Percentiles rank a stretch among this genome's conserved stretches.
phyloP scores from a whole-genome alignment of 2,329 filamentous ascomycete genomes.

The Sporothrix sp. region DNA sequence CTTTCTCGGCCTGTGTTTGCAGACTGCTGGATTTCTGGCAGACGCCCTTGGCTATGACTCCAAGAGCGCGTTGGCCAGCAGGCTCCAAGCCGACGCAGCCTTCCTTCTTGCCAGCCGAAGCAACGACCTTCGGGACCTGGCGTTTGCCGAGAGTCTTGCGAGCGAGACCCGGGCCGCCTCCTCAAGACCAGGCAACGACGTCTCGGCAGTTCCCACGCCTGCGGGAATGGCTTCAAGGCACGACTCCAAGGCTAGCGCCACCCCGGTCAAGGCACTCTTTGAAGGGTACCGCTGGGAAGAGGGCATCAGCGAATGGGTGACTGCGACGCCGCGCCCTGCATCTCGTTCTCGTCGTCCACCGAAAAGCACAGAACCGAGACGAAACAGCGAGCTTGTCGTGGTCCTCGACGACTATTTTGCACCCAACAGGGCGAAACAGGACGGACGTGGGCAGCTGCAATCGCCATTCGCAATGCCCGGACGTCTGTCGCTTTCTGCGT shows the following conservation, averaged over 20 bases:
- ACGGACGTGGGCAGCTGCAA: neutral
- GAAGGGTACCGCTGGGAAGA: constrained; percentile 28
- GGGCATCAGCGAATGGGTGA: constrained; percentile 31
- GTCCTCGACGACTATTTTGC: neutral
- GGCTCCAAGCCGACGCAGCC: constrained; percentile 37
- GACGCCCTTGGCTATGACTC: constrained; percentile 22
- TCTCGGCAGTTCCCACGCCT: too few species aligned
- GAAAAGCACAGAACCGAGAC: neutral
- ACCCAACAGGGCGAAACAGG: neutral
- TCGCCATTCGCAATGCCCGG: neutral
- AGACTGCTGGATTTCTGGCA: constrained; percentile 23
- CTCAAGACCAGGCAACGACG: too few species aligned
- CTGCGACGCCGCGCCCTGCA: constrained; percentile 13
- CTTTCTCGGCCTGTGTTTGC: constrained; percentile 32
- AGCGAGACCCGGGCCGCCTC: neutral
- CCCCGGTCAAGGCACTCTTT: constrained; percentile 11
- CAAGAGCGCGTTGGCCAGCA: constrained; percentile 24
- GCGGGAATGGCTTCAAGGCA: too few species aligned
- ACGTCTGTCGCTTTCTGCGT: neutral
- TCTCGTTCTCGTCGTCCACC: neutral
- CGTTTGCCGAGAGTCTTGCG: constrained; percentile 40
- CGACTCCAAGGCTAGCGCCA: neutral
- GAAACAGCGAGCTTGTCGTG: constrained; percentile 1
- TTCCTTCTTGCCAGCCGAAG: constrained; percentile 44
- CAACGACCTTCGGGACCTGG: constrained; percentile 42